phyloP scores from a whole-genome alignment of 106 monocot species.

The Agapanthus africanus region DNA sequence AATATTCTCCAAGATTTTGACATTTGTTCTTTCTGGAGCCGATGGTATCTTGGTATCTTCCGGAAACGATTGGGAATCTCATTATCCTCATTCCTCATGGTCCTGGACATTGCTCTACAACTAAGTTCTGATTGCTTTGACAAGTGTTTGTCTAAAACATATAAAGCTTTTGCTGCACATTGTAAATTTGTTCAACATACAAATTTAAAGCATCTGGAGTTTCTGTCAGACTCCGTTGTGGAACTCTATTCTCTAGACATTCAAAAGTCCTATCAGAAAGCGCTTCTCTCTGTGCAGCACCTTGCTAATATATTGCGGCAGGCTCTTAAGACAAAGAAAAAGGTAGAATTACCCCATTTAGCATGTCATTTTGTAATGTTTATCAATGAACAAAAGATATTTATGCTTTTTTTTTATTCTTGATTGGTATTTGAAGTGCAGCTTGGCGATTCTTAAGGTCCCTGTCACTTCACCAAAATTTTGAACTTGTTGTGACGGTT shows the following conservation, averaged over 20 bases:
- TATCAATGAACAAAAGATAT: too few relatives aligned
- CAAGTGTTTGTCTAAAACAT: conserved; percentile 41
- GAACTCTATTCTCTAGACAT: conserved; percentile 70
- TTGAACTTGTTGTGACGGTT: too few relatives aligned
- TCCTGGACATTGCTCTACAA: conserved; percentile 39
- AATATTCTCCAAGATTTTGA: conserved; percentile 59
- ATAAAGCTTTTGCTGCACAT: conserved; percentile 43
- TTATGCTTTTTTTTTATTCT: too few relatives aligned
- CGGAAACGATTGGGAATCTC: conserved; percentile 45
- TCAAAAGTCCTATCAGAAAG: conserved; percentile 45
- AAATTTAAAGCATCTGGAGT: conserved; percentile 46
- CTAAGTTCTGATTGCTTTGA: conserved; percentile 40
- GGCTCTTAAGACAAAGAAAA: conserved; percentile 50
- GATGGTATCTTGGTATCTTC: conserved; percentile 73
- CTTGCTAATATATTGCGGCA: conserved; percentile 40
- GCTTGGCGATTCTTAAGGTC: too few relatives aligned
- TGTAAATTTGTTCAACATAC: conserved; percentile 60
- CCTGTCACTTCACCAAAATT: too few relatives aligned
- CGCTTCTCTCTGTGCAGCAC: conserved; percentile 41
- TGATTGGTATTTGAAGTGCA: too few relatives aligned
- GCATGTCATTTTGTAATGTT: too few relatives aligned
- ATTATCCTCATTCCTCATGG: conserved; percentile 47
- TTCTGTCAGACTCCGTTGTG: conserved; percentile 46
- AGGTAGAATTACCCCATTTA: conserved; percentile 33
- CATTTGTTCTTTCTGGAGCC: conserved; percentile 68